phyloP scores from a whole-genome alignment of 2,329 filamentous ascomycete genomes.

The Tolypocladium cylindrosporum region DNA sequence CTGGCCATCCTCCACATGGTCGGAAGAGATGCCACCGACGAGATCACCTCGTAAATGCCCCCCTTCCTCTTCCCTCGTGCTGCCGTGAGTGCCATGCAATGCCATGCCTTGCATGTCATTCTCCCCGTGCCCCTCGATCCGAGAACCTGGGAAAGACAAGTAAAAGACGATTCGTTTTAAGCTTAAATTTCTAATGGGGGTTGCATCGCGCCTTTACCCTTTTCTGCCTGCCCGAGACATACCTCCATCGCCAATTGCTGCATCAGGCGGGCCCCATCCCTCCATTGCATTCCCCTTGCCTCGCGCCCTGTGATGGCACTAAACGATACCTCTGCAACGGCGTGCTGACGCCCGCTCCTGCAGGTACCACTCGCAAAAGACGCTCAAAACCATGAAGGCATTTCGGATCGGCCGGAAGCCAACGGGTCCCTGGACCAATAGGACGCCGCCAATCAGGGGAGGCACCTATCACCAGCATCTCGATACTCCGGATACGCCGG shows the following conservation, averaged over 20 bases:
- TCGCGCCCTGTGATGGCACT: neutral
- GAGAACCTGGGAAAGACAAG: neutral
- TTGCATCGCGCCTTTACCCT: neutral
- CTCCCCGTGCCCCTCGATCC: neutral
- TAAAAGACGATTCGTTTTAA: neutral
- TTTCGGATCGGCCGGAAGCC: constrained; percentile 50
- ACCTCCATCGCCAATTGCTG: neutral
- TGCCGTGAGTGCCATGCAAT: constrained; percentile 31
- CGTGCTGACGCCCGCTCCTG: constrained; percentile 6
- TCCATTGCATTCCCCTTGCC: neutral
- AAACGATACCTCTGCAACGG: neutral
- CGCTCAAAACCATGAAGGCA: constrained; percentile 46
- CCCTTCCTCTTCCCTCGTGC: neutral
- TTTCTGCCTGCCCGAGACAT: neutral
- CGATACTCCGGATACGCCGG: constrained; percentile 4
- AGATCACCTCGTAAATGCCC: constrained; percentile 70
- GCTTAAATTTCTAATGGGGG: neutral
- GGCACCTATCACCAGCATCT: constrained; percentile 25
- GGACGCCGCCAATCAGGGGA: constrained; percentile 48
- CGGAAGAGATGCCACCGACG: constrained; percentile 86
- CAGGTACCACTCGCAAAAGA: constrained; percentile 47
- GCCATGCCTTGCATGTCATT: neutral
- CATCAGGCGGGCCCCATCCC: neutral
- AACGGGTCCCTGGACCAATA: constrained; percentile 44
- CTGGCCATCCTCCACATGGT: constrained; percentile 91